Evolutionary conservation across 1,284 basidiomycete species (phyloP).

Genomic region (Cryptococcus sp.): DNA sequence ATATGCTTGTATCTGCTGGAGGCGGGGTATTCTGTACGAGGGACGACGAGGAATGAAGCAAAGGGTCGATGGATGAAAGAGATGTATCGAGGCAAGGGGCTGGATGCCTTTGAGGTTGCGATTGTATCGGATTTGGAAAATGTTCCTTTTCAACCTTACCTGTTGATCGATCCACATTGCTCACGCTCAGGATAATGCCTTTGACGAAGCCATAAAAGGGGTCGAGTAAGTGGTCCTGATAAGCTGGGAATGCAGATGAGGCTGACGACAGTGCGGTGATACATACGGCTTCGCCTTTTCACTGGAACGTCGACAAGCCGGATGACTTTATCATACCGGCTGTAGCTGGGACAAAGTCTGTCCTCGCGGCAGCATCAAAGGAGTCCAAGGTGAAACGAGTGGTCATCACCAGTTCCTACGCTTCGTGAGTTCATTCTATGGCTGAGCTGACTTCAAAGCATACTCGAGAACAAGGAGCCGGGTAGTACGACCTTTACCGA

Average conservation of each 20-base stretch:
- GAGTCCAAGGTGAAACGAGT: slow-evolving; percentile 39
- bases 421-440: slow-evolving; percentile 15
- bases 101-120: slow-evolving; percentile 50
- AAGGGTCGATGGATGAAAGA: slow-evolving; percentile 47
- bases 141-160: slow-evolving; percentile 22
- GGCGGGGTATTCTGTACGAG: slow-evolving; percentile 41
- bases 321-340: slow-evolving; percentile 48
- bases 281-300: slow-evolving; percentile 27
- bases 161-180: background rate
- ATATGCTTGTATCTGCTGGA: slow-evolving; percentile 34
- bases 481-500: slow-evolving; percentile 21
- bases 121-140: slow-evolving; percentile 54
- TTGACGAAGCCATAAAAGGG: slow-evolving; percentile 46
- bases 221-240: slow-evolving; percentile 43
- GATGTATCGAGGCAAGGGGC: slow-evolving; percentile 22
- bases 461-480: slow-evolving; percentile 22
- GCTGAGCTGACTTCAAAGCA: slow-evolving; percentile 1
- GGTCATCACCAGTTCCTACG: slow-evolving; percentile 48
- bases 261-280: slow-evolving; percentile 20
- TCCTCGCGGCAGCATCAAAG: slow-evolving; percentile 33
- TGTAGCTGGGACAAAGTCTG: slow-evolving; percentile 45
- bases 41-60: slow-evolving; percentile 44
- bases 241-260: no score
- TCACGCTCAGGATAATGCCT: slow-evolving; percentile 34
- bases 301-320: slow-evolving; percentile 22